phyloP scores from a whole-genome alignment of 2,329 filamentous ascomycete genomes.

The Monosporascus sp. region DNA sequence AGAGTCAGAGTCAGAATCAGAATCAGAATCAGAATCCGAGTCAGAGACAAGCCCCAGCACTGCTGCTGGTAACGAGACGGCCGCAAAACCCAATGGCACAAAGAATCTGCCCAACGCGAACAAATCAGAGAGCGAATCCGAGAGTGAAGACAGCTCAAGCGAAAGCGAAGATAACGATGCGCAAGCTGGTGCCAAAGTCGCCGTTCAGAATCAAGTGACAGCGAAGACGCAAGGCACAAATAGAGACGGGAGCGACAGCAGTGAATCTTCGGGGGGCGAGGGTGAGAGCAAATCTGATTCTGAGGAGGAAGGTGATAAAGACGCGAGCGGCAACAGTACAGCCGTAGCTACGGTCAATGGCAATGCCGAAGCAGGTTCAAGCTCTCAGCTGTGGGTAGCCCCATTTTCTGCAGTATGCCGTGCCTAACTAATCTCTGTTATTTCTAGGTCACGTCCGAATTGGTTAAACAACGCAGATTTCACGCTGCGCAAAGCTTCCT shows the following conservation, averaged over 20 bases:
- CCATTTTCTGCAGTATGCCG: background rate
- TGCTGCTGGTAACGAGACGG: conserved; percentile 6
- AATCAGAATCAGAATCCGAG: conserved; percentile 9
- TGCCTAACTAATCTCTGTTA: background rate
- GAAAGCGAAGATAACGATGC: conserved; percentile 32
- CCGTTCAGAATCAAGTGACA: background rate
- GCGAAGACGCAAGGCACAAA: conserved; percentile 2
- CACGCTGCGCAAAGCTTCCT: conserved; percentile 42
- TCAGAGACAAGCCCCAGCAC: conserved; percentile 10
- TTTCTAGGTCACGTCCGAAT: conserved; percentile 23
- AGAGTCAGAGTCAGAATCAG: conserved; percentile 5
- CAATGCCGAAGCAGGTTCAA: conserved; percentile 6
- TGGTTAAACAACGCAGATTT: conserved; percentile 48
- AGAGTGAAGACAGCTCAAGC: conserved; percentile 23
- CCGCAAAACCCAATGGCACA: conserved; percentile 15
- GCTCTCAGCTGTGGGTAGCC: conserved; percentile 17
- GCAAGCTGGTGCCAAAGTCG: background rate
- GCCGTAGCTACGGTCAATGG: conserved; percentile 15
- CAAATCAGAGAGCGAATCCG: conserved; percentile 10
- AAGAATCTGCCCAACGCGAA: conserved; percentile 12
- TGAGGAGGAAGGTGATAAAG: background rate
- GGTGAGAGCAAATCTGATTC: conserved; percentile 6
- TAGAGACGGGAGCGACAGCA: conserved; percentile 4
- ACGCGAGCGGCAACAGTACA: conserved; percentile 3
- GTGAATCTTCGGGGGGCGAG: conserved; percentile 2